A percentile compares a stretch with the other conserved stretches of the same genome.
Evolutionary conservation across 1,284 basidiomycete genomes (phyloP).

Genomic region (Coniferiporia sulphurascens): DNA sequence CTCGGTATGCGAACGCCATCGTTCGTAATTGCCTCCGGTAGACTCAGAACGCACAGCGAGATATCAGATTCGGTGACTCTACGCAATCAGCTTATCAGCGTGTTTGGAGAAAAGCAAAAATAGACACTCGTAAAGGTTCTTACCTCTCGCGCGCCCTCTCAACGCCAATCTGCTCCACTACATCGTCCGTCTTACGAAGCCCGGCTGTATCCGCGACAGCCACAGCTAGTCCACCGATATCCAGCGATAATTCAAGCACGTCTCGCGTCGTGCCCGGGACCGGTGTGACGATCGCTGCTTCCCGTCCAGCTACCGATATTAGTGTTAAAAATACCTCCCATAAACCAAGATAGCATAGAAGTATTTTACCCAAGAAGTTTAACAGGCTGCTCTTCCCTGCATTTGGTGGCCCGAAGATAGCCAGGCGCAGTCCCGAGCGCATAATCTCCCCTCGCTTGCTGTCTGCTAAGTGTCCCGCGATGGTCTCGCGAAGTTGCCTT

Average conservation of each 20-base stretch:
- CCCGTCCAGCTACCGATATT: slow-evolving; percentile 58
- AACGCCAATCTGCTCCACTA: slow-evolving; percentile 81
- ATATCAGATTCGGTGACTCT: slow-evolving; percentile 67
- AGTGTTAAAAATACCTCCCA: background rate
- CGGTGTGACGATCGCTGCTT: slow-evolving; percentile 84
- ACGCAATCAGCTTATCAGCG: background rate
- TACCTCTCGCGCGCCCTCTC: slow-evolving; percentile 64
- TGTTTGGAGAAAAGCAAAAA: background rate
- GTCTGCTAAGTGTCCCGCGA: slow-evolving; percentile 58
- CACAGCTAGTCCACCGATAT: slow-evolving; percentile 82
- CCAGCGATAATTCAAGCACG: slow-evolving; percentile 75
- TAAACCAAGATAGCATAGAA: background rate
- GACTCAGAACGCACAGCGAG: slow-evolving; percentile 72
- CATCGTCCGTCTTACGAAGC: slow-evolving; percentile 62
- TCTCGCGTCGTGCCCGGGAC: slow-evolving; percentile 87
- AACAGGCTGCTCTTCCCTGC: slow-evolving; percentile 27
- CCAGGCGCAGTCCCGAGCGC: slow-evolving; percentile 74
- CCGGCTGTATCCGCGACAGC: slow-evolving; percentile 83
- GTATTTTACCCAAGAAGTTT: slow-evolving; percentile 28
- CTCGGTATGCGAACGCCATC: slow-evolving; percentile 37
- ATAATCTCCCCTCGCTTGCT: slow-evolving; percentile 76
- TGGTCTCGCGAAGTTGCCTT: slow-evolving; percentile 40
- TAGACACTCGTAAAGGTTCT: slow-evolving; percentile 24
- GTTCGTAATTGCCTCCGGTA: slow-evolving; percentile 42
- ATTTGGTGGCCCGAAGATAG: slow-evolving; percentile 88